A percentile compares a stretch with the other conserved stretches of the same genome.
These are phyloP conservation scores for Pseudomicrostroma phylloplanum DNA, from an alignment of 1,284 basidiomycete genomes.

Conservation along the genomic window DNA sequence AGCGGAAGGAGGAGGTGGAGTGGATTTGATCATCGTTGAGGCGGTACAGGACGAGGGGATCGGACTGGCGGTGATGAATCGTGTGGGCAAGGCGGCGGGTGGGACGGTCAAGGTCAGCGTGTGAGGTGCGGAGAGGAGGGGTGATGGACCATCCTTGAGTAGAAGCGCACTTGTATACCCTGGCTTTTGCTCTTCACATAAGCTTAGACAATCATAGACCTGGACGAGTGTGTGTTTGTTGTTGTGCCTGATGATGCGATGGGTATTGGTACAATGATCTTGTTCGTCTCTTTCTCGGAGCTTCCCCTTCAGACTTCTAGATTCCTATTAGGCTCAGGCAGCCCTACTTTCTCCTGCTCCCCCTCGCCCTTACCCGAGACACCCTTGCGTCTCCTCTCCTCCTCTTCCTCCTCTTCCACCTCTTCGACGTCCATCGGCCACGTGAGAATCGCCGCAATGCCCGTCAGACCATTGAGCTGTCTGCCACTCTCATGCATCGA, in stretches of 20 bases:
- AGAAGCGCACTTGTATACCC: too few relatives aligned
- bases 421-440: constrained; percentile 89
- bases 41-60: constrained; percentile 73
- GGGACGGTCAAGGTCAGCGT: constrained; percentile 21
- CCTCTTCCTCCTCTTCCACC: constrained; percentile 57
- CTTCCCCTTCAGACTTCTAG: neutral
- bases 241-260: too few relatives aligned
- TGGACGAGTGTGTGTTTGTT: too few relatives aligned
- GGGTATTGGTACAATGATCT: too few relatives aligned
- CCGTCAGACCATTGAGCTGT: constrained; percentile 84
- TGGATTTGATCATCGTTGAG: constrained; percentile 74
- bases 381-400: constrained; percentile 6
- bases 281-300: too few relatives aligned
- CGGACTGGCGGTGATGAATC: constrained; percentile 93
- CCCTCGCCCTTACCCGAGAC: neutral
- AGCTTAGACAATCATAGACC: too few relatives aligned
- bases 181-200: too few relatives aligned
- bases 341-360: neutral
- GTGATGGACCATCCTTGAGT: too few relatives aligned
- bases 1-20: constrained; percentile 59
- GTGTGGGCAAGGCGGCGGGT: constrained; percentile 82
- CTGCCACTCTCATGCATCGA: constrained; percentile 95
- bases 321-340: constrained; percentile 8
- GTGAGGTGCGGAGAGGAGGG: neutral
- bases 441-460: constrained; percentile 89